Conservation (phyloP, 176 grass and related monocot species). For the Guadua angustifolia region DNA sequence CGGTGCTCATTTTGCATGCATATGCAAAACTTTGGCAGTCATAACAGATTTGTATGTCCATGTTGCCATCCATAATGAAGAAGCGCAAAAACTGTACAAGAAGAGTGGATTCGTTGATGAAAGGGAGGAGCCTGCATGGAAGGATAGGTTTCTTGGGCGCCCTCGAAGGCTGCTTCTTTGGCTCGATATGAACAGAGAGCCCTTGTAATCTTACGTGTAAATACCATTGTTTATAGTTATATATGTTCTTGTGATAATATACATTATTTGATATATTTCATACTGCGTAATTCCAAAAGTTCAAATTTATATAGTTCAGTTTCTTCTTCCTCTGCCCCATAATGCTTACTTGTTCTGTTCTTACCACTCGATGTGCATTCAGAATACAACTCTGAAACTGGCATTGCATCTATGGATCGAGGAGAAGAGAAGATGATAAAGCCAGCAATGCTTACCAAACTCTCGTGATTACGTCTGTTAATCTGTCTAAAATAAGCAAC, state of each 20-base stretch:
- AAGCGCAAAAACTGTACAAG: constrained; percentile 70
- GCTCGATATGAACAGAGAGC: constrained; percentile 65
- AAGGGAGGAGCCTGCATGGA: constrained; percentile 86
- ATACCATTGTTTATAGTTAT: constrained; percentile 28
- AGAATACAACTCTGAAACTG: not conserved
- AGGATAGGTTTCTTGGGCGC: constrained; percentile 79
- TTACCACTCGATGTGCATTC: not conserved
- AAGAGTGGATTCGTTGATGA: constrained; percentile 95
- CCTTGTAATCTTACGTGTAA: constrained; percentile 47
- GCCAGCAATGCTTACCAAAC: not conserved
- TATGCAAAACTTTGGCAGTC: constrained; percentile 53
- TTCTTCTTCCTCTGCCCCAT: not conserved
- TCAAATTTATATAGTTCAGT: not conserved
- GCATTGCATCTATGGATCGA: not conserved
- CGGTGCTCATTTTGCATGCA: not conserved
- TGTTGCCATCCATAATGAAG: constrained; percentile 87
- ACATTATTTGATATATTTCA: not conserved
- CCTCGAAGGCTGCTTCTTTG: constrained; percentile 85
- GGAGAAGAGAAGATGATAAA: not conserved
- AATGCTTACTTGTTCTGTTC: not conserved
- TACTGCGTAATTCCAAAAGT: not conserved
- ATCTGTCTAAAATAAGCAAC: not conserved
- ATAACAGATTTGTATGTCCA: constrained; percentile 97
- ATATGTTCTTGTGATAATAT: not conserved
- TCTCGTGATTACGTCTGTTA: too few relatives aligned